Conservation (phyloP, 78 protist species). For the slime mould (Dictyostelium discoideum) region dicty_2.7 NC_007088.5:5747001-5747500, state of each 20-base stretch:
- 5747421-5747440: neutral
- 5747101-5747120: neutral
- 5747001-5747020: constrained; percentile 58
- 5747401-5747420: neutral
- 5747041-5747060: neutral
- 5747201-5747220: neutral
- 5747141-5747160: constrained; percentile 1
- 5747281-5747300: neutral
- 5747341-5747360: neutral
- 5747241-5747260: neutral
- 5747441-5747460: neutral
- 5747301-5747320: no score
- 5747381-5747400: neutral
- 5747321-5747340: neutral
- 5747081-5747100: neutral
- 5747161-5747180: neutral
- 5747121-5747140: neutral
- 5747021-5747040: neutral
- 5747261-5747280: neutral
- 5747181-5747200: neutral
- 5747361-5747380: neutral
- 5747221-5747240: neutral
- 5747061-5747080: neutral
- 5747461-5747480: no score
- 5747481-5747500: neutral